Percentiles rank a stretch among this genome's conserved stretches.
Evolutionary conservation across 345 rosid genomes (phyloP).

Genomic region (Lepidium didymum): DNA sequence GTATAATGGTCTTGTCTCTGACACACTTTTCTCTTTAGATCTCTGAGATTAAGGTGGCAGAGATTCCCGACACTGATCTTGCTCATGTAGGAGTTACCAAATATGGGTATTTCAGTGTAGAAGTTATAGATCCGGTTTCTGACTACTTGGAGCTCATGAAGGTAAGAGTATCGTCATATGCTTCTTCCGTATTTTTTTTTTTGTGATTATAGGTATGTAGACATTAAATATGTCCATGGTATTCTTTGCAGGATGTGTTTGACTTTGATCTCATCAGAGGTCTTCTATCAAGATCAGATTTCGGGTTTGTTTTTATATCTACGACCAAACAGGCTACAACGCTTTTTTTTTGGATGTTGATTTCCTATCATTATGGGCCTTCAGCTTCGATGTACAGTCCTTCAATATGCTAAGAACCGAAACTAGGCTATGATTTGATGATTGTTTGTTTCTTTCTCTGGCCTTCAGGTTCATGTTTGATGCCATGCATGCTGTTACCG

Average conservation of each 20-base stretch:
- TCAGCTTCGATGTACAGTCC: not conserved
- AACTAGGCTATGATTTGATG: slow-evolving; percentile 4
- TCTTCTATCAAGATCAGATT: slow-evolving; percentile 65
- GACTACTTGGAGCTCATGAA: slow-evolving; percentile 92
- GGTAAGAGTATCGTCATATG: slow-evolving; percentile 35
- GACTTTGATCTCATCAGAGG: slow-evolving; percentile 77
- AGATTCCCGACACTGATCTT: slow-evolving; percentile 77
- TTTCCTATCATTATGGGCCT: not conserved
- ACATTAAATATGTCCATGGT: slow-evolving; percentile 17
- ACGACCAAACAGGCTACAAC: not conserved
- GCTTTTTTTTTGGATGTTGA: not conserved
- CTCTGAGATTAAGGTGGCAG: slow-evolving; percentile 77
- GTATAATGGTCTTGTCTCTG: slow-evolving; percentile 7
- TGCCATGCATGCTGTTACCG: slow-evolving; percentile 98
- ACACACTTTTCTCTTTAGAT: slow-evolving; percentile 47
- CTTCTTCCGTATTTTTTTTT: not conserved
- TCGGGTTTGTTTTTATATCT: slow-evolving; percentile 42
- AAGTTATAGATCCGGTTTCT: slow-evolving; percentile 86
- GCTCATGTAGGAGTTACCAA: slow-evolving; percentile 59
- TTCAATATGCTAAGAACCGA: slow-evolving; percentile 10
- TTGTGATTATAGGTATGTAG: slow-evolving; percentile 5
- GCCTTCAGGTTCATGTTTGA: slow-evolving; percentile 67
- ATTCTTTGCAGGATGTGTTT: slow-evolving; percentile 66
- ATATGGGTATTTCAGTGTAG: slow-evolving; percentile 62
- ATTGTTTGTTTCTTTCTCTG: not conserved